Percentiles rank a stretch among this genome's conserved stretches.
phyloP scores from a whole-genome alignment of 225 moss, liverwort and hornwort species.

The Sphagnum tenellum region DNA sequence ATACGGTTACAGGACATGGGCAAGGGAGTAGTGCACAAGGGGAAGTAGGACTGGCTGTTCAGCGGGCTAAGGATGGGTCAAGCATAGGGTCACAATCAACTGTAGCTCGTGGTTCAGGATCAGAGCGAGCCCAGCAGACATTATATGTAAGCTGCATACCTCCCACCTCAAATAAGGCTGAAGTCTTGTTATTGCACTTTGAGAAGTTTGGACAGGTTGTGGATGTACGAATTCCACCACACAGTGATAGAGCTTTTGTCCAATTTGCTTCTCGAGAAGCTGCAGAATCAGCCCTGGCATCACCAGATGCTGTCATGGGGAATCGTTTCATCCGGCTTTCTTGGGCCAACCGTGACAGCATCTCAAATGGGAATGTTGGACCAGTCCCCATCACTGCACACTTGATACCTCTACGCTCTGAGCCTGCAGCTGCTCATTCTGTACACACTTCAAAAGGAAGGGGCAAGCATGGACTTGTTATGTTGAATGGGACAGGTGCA shows the following conservation, averaged over 20 bases:
- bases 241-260: conserved; percentile 94
- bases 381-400: conserved; percentile 41
- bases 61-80: conserved; percentile 61
- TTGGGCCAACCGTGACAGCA: conserved; percentile 97
- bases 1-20: conserved; percentile 42
- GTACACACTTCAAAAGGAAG: conserved; percentile 30
- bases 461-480: conserved; percentile 33
- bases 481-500: conserved; percentile 47
- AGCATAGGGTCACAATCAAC: conserved; percentile 52
- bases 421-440: conserved; percentile 26
- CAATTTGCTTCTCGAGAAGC: conserved; percentile 85
- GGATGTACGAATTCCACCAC: conserved; percentile 85
- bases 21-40: conserved; percentile 47
- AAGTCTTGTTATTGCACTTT: conserved; percentile 74
- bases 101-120: conserved; percentile 39
- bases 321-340: conserved; percentile 92
- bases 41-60: conserved; percentile 52
- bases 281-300: conserved; percentile 81
- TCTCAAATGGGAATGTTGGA: conserved; percentile 40
- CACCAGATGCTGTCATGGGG: conserved; percentile 92
- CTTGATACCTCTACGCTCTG: conserved; percentile 27
- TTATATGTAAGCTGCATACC: conserved; percentile 95
- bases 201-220: conserved; percentile 90
- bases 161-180: conserved; percentile 65
- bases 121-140: conserved; percentile 83